phyloP scores from a whole-genome alignment of 108 stramenopile genomes.

The Bacterosira constricta region DNA sequence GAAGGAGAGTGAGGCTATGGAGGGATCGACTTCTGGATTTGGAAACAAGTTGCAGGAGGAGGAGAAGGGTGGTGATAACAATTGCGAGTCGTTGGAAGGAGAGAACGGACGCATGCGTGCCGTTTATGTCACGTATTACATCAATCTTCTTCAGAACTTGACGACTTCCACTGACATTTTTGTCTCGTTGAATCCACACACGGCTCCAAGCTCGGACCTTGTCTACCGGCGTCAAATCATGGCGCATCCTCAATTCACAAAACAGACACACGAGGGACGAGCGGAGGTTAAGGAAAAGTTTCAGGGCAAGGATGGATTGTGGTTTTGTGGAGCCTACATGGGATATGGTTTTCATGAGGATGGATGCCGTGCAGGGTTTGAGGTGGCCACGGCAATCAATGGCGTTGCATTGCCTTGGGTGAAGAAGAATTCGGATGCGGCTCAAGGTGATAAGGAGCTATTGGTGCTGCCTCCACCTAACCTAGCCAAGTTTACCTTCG shows the following conservation, averaged over 20 bases:
- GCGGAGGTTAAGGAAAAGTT: constrained; percentile 47
- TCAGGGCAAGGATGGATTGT: constrained; percentile 85
- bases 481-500: constrained; percentile 44
- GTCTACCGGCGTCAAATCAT: constrained; percentile 59
- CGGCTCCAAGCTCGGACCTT: constrained; percentile 54
- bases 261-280: constrained; percentile 68
- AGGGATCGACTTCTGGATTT: constrained; percentile 78
- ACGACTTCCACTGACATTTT: constrained; percentile 71
- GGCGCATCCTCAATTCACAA: constrained; percentile 92
- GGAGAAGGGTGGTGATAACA: constrained; percentile 1
- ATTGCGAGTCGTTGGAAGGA: constrained; percentile 68
- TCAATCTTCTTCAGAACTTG: constrained; percentile 94
- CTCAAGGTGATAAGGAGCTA: background rate
- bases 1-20: constrained; percentile 60
- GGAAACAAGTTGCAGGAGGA: constrained; percentile 45
- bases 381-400: constrained; percentile 72
- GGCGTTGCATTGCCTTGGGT: constrained; percentile 77
- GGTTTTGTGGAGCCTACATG: constrained; percentile 94
- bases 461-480: constrained; percentile 72
- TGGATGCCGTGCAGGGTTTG: constrained; percentile 86
- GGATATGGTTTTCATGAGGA: constrained; percentile 99
- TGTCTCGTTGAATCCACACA: constrained; percentile 93
- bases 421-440: background rate
- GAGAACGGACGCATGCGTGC: constrained; percentile 74
- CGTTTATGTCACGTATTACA: constrained; percentile 94